Conservation (phyloP, 2,329 filamentous ascomycete genomes). For the Madurella mycetomatis region DNA sequence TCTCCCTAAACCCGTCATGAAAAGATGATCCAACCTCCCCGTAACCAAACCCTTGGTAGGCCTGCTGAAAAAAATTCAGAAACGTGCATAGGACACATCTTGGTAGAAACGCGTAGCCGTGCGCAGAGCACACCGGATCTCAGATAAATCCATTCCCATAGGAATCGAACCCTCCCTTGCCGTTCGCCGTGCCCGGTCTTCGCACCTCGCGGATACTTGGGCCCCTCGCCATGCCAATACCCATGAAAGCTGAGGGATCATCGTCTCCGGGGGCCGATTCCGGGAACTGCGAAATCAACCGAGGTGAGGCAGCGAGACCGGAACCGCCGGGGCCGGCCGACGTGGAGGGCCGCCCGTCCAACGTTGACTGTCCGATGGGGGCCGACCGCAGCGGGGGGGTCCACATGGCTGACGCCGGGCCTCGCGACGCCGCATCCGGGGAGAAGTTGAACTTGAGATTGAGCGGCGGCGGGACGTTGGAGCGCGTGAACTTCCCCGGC, state of each 20-base stretch:
- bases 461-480: conserved; percentile 23
- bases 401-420: conserved; percentile 13
- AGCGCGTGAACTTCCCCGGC: conserved; percentile 10
- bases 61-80: too few relatives aligned
- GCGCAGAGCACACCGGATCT: background rate
- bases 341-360: conserved; percentile 19
- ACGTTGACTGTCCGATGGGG: background rate
- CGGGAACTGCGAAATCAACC: conserved; percentile 16
- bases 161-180: conserved; percentile 29
- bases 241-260: conserved; percentile 16
- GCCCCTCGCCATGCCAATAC: conserved; percentile 34
- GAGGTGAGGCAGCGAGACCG: conserved; percentile 13
- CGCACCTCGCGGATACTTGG: conserved; percentile 26
- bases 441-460: conserved; percentile 27
- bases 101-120: too few relatives aligned
- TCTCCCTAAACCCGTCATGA: too few relatives aligned
- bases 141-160: conserved; percentile 35
- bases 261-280: background rate
- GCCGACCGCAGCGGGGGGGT: conserved; percentile 20
- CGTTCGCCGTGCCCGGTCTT: conserved; percentile 14
- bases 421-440: conserved; percentile 23
- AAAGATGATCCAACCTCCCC: too few relatives aligned
- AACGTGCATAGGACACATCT: too few relatives aligned
- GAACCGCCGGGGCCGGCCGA: conserved; percentile 9
- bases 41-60: too few relatives aligned